A percentile compares a stretch with the other conserved stretches of the same genome.
These are phyloP conservation scores for Raddia guianensis DNA, from an alignment of 176 grass and related monocot genomes.

Conservation along the genomic window DNA sequence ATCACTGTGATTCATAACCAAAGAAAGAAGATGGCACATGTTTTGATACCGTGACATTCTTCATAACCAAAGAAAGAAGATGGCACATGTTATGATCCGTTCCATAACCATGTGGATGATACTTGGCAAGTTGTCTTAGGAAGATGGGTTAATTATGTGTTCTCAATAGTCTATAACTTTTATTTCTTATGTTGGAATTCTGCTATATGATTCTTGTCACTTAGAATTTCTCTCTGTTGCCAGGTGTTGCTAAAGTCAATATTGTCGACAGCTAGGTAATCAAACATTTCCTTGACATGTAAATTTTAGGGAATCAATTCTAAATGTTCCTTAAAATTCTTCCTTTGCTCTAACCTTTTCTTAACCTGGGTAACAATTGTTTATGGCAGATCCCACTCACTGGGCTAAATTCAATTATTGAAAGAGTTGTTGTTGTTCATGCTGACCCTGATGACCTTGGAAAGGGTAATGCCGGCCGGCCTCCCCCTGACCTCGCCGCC, in stretches of 20 bases:
- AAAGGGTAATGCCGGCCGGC: constrained; percentile 74
- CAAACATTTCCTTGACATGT: not conserved
- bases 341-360: not conserved
- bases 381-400: constrained; percentile 58
- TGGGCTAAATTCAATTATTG: constrained; percentile 65
- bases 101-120: not conserved
- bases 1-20: too few species aligned
- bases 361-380: constrained; percentile 24
- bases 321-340: not conserved
- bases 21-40: too few species aligned
- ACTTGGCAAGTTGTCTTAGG: not conserved
- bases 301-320: not conserved
- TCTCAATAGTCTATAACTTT: constrained; percentile 8
- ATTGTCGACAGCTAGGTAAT: constrained; percentile 40
- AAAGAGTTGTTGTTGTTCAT: constrained; percentile 78
- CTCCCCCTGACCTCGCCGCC: too few species aligned
- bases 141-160: not conserved
- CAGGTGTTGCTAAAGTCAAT: constrained; percentile 52
- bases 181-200: not conserved
- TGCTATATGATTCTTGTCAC: not conserved
- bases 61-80: too few species aligned
- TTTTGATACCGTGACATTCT: too few species aligned
- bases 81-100: not conserved
- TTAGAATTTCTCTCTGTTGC: constrained; percentile 12
- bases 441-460: constrained; percentile 80